phyloP scores from a whole-genome alignment of 148 eudicot species.

The Tetragonia tetragonoides region DNA sequence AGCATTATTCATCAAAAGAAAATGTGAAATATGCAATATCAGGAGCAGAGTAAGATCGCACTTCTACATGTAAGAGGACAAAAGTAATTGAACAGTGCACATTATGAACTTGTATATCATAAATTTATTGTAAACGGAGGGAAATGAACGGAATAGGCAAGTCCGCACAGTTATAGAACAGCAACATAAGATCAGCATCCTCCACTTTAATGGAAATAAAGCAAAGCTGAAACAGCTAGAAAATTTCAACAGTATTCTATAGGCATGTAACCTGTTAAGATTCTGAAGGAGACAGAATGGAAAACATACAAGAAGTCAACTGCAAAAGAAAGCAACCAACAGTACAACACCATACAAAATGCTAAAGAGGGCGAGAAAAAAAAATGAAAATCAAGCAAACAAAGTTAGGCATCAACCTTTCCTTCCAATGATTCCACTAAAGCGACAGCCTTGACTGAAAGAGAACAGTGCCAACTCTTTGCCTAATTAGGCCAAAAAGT shows the following conservation, averaged over 20 bases:
- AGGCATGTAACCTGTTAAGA: too few species aligned
- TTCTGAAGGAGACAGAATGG: background rate
- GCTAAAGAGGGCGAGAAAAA: background rate
- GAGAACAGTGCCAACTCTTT: slow-evolving; percentile 63
- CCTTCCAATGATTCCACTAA: slow-evolving; percentile 83
- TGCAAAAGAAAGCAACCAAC: background rate
- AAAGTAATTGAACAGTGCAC: background rate
- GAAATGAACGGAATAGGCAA: background rate
- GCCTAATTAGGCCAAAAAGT: slow-evolving; percentile 45
- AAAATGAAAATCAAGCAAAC: background rate
- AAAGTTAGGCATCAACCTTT: slow-evolving; percentile 44
- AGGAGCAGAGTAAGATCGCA: background rate
- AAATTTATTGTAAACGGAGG: background rate
- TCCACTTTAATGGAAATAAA: background rate
- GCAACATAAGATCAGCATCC: background rate
- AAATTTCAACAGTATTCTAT: background rate
- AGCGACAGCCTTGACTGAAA: slow-evolving; percentile 64
- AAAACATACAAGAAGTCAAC: background rate
- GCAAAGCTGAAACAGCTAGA: background rate
- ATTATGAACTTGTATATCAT: too few species aligned
- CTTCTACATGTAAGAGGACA: background rate
- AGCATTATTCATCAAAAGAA: background rate
- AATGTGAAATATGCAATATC: slow-evolving; percentile 1
- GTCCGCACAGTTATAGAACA: background rate
- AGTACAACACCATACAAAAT: background rate